Percentiles rank a stretch among this genome's conserved stretches.
phyloP scores from a whole-genome alignment of 1,284 basidiomycete genomes.

The Microbotryum scabiosae region DNA sequence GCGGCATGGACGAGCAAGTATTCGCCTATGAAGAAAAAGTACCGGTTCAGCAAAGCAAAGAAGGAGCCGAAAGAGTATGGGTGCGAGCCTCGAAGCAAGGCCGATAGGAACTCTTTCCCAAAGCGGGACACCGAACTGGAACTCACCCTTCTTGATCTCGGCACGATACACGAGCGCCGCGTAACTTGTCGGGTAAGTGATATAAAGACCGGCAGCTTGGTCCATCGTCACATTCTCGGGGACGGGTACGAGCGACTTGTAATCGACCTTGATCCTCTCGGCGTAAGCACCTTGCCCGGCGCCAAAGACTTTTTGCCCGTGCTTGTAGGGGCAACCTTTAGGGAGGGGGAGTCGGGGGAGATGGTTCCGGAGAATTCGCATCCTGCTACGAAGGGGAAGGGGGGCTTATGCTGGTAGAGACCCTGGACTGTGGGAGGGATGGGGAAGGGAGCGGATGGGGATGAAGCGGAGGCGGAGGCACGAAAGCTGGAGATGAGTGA shows the following conservation, averaged over 20 bases:
- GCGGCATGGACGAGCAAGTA: slow-evolving; percentile 80
- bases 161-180: slow-evolving; percentile 80
- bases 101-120: too few species aligned
- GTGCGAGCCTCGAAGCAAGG: too few species aligned
- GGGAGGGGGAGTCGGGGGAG: slow-evolving; percentile 69
- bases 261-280: slow-evolving; percentile 56
- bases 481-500: not conserved
- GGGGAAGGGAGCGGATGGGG: slow-evolving; percentile 9
- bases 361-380: slow-evolving; percentile 78
- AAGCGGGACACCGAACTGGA: slow-evolving; percentile 32
- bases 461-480: not conserved
- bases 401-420: slow-evolving; percentile 74
- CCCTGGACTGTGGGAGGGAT: slow-evolving; percentile 63
- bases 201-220: slow-evolving; percentile 49
- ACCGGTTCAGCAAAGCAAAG: too few species aligned
- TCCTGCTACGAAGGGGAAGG: slow-evolving; percentile 73
- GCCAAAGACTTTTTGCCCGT: slow-evolving; percentile 80
- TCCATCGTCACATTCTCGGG: slow-evolving; percentile 58
- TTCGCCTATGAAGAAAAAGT: slow-evolving; percentile 38
- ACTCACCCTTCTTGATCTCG: slow-evolving; percentile 49
- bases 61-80: too few species aligned
- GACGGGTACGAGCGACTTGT: slow-evolving; percentile 50
- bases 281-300: slow-evolving; percentile 70
- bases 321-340: slow-evolving; percentile 64
- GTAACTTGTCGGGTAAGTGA: slow-evolving; percentile 56